Conservation (phyloP, 495 filamentous ascomycete species). For the Polyplosphaeria fusca region DNA sequence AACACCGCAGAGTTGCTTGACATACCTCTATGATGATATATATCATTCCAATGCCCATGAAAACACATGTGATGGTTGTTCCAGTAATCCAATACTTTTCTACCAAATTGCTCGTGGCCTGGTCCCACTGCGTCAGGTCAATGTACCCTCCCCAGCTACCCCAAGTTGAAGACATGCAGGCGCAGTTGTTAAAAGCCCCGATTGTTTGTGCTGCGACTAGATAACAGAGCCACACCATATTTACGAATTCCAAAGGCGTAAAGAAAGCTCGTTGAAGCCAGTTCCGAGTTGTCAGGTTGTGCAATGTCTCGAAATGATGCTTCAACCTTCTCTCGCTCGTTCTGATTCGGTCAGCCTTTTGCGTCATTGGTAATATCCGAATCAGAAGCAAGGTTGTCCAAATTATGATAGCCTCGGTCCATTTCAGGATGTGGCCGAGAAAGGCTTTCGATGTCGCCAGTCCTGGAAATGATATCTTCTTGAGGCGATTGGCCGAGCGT, state of each 20-base stretch:
- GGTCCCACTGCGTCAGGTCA: slow-evolving; percentile 1
- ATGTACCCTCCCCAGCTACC: background rate
- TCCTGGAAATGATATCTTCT: background rate
- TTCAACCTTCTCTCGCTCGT: background rate
- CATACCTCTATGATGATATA: slow-evolving; percentile 2
- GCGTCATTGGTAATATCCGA: background rate
- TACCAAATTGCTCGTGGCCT: background rate
- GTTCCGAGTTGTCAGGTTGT: background rate
- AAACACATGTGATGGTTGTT: background rate
- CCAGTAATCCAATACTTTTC: background rate
- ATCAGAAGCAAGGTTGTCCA: background rate
- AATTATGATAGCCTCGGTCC: background rate
- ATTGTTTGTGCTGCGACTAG: background rate
- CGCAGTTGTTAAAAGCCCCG: slow-evolving; percentile 4
- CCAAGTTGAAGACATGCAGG: slow-evolving; percentile 1
- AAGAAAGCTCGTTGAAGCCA: slow-evolving; percentile 1
- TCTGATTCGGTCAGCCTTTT: background rate
- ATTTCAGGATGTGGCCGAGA: background rate
- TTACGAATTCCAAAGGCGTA: slow-evolving; percentile 2
- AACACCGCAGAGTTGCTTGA: background rate
- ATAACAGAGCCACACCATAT: slow-evolving; percentile 4
- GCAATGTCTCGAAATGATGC: background rate
- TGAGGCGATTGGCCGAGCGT: background rate
- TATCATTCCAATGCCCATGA: background rate
- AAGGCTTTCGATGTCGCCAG: background rate